A percentile compares a stretch with the other conserved stretches of the same genome.
These are phyloP conservation scores for Amylostereum areolatum DNA, from an alignment of 1,284 basidiomycete species.

Conservation along the genomic window DNA sequence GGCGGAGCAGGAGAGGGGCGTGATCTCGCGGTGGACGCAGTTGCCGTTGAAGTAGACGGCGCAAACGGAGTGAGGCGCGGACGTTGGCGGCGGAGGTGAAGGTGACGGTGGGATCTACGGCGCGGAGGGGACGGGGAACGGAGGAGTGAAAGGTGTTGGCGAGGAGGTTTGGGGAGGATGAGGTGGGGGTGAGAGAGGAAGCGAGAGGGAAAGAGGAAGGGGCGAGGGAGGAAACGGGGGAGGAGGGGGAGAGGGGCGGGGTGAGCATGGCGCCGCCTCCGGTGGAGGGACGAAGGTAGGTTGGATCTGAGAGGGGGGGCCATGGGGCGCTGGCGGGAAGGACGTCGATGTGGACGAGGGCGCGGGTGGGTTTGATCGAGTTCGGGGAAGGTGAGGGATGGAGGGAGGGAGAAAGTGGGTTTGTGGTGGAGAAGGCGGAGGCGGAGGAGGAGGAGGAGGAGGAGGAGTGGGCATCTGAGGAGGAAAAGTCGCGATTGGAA, in stretches of 20 bases:
- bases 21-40: constrained; percentile 44
- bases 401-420: constrained; percentile 7
- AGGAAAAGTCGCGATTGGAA: constrained; percentile 24
- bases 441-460: constrained; percentile 5
- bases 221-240: constrained; percentile 10
- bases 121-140: constrained; percentile 43
- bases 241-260: constrained; percentile 8
- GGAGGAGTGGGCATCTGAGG: constrained; percentile 3
- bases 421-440: constrained; percentile 9
- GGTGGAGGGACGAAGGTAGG: background rate
- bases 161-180: constrained; percentile 1
- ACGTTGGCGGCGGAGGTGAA: constrained; percentile 41
- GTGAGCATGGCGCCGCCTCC: constrained; percentile 23
- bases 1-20: constrained; percentile 26
- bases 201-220: constrained; percentile 8
- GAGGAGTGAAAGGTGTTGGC: constrained; percentile 26
- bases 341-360: constrained; percentile 55
- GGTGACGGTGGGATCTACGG: constrained; percentile 60
- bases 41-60: constrained; percentile 44
- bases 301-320: constrained; percentile 3
- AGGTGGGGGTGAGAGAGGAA: background rate
- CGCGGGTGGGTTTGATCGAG: constrained; percentile 23
- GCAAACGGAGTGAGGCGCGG: constrained; percentile 46
- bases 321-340: constrained; percentile 29
- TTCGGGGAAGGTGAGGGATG: background rate